phyloP scores from a whole-genome alignment of 2,329 filamentous ascomycete species.

The Apiospora rasikravindrae region DNA sequence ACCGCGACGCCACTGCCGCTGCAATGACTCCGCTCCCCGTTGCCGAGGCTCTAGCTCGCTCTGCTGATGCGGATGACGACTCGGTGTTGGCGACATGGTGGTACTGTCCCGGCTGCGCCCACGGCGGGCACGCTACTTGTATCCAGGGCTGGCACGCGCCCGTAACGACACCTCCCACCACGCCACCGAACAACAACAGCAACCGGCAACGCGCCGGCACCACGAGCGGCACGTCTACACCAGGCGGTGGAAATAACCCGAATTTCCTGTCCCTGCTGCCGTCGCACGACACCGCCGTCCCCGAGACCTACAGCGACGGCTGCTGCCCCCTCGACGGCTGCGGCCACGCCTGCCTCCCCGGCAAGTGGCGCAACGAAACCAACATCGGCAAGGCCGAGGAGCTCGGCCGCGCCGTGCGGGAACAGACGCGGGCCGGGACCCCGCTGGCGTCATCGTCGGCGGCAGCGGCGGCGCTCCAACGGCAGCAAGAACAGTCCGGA shows the following conservation, averaged over 20 bases:
- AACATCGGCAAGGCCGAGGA: slow-evolving; percentile 55
- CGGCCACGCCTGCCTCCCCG: slow-evolving; percentile 66
- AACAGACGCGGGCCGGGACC: slow-evolving; percentile 41
- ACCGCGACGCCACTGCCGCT: slow-evolving; percentile 52
- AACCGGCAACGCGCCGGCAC: background rate
- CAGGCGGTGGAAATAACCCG: slow-evolving; percentile 7
- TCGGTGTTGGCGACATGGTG: slow-evolving; percentile 58
- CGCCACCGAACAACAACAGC: background rate
- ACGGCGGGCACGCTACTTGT: slow-evolving; percentile 67
- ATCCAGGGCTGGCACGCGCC: slow-evolving; percentile 63
- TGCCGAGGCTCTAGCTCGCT: slow-evolving; percentile 31
- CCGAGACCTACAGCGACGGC: slow-evolving; percentile 54
- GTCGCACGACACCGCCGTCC: slow-evolving; percentile 33
- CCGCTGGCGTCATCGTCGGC: background rate
- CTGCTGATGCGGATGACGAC: slow-evolving; percentile 27
- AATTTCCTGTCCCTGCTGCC: slow-evolving; percentile 18
- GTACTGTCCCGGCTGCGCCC: slow-evolving; percentile 66
- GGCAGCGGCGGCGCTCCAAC: background rate
- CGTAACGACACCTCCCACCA: slow-evolving; percentile 24
- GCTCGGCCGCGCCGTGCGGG: slow-evolving; percentile 52
- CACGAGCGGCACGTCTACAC: slow-evolving; percentile 22
- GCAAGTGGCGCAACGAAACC: slow-evolving; percentile 57
- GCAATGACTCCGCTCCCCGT: slow-evolving; percentile 35
- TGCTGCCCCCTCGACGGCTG: slow-evolving; percentile 70
- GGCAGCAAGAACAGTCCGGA: slow-evolving; percentile 23